Percentiles rank a stretch among this genome's conserved stretches.
These are phyloP conservation scores for Sphenostylis stenocarpa DNA, from an alignment of 306 rosid genomes.

Conservation along the genomic window DNA sequence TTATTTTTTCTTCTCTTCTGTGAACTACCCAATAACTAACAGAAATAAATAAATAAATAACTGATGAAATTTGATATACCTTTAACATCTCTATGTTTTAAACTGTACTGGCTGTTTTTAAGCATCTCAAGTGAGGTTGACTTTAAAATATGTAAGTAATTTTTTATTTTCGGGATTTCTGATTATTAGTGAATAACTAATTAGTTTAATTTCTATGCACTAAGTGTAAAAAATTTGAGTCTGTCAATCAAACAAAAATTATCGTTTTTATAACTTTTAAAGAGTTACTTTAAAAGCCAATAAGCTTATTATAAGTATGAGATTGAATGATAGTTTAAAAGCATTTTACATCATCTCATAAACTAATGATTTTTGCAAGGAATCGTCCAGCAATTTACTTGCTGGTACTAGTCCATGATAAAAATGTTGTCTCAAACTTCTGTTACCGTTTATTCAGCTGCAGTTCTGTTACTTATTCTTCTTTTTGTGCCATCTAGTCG, in stretches of 20 bases:
- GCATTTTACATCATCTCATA: not conserved
- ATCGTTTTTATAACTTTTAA: not conserved
- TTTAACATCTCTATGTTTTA: conserved; percentile 7
- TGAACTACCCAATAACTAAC: not conserved
- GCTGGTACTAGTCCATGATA: not conserved
- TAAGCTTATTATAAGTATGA: not conserved
- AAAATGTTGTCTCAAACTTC: conserved; percentile 13
- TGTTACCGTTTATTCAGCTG: conserved; percentile 24
- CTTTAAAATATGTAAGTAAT: conserved; percentile 5
- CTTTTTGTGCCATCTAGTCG: conserved; percentile 59
- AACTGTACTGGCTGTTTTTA: conserved; percentile 15
- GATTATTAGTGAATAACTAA: not conserved
- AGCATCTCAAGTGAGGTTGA: conserved; percentile 18
- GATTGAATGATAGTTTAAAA: not conserved
- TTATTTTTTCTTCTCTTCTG: conserved; percentile 31
- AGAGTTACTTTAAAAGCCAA: not conserved
- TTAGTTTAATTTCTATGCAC: not conserved
- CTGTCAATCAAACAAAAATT: not conserved
- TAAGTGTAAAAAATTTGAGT: too few species aligned
- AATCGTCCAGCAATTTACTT: conserved; percentile 5
- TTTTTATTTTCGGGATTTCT: conserved; percentile 5
- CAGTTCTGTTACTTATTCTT: conserved; percentile 33
- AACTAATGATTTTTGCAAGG: conserved; percentile 1
- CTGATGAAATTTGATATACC: conserved; percentile 13
- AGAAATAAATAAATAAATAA: not conserved